A percentile compares a stretch with the other conserved stretches of the same genome.
These are phyloP conservation scores for Fagus sylvatica DNA, from an alignment of 306 rosid genomes.

Conservation along the genomic window DNA sequence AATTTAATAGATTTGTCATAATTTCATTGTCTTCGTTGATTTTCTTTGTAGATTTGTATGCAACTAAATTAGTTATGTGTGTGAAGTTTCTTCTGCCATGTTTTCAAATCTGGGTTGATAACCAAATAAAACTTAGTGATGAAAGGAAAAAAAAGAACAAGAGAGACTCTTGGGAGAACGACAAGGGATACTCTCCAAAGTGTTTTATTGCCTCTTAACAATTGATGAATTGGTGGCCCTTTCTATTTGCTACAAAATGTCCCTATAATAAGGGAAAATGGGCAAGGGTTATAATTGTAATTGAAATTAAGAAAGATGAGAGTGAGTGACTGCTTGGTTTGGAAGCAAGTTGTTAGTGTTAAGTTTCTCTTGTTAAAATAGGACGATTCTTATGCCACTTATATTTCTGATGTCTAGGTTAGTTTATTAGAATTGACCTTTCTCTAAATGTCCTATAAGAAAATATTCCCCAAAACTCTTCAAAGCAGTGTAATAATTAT, in stretches of 20 bases:
- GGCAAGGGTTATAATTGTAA: background rate
- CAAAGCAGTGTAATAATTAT: background rate
- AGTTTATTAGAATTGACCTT: background rate
- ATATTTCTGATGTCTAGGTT: background rate
- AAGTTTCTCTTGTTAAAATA: background rate
- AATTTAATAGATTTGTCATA: conserved; percentile 67
- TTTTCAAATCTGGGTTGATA: conserved; percentile 2
- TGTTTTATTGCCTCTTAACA: no score
- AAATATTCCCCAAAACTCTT: background rate
- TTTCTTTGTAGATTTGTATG: background rate
- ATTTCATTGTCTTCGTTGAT: conserved; percentile 5
- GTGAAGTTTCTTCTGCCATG: background rate
- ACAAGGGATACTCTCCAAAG: background rate
- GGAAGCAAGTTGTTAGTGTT: background rate
- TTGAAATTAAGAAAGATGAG: background rate
- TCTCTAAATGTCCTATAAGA: no score
- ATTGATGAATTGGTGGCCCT: background rate
- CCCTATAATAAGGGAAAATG: background rate
- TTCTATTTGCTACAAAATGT: background rate
- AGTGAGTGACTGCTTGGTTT: background rate
- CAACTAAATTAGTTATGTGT: conserved; percentile 9
- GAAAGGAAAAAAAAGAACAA: background rate
- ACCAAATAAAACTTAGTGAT: background rate
- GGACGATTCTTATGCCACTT: background rate
- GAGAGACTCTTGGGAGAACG: background rate